Evolutionary conservation across 2,329 filamentous ascomycete species (phyloP).

Genomic region (Cordyceps tenuipes): DNA sequence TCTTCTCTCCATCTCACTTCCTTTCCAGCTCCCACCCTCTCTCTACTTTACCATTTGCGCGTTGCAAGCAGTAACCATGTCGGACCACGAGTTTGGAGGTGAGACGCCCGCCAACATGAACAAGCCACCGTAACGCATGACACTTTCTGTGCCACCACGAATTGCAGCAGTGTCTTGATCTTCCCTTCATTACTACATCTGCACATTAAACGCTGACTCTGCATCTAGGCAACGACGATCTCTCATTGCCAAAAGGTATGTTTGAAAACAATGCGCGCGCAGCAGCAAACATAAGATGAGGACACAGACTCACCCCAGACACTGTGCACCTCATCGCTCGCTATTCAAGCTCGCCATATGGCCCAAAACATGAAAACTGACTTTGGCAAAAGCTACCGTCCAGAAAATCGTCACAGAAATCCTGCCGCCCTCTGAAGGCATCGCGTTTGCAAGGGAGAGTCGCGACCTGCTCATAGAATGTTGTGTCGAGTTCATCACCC

Average conservation of each 20-base stretch:
- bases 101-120: conserved; percentile 22
- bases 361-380: conserved; percentile 19
- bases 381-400: conserved; percentile 46
- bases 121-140: not conserved
- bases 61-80: conserved; percentile 37
- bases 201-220: conserved; percentile 18
- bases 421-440: conserved; percentile 62
- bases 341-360: not conserved
- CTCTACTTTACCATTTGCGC: not conserved
- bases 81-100: conserved; percentile 59
- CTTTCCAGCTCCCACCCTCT: not conserved
- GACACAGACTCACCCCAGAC: not conserved
- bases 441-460: conserved; percentile 90
- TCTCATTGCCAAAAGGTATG: conserved; percentile 57
- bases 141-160: not conserved
- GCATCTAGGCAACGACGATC: conserved; percentile 49
- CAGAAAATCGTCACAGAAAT: conserved; percentile 91
- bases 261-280: not conserved
- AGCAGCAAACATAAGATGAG: not conserved
- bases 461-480: conserved; percentile 95
- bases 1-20: not conserved
- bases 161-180: conserved; percentile 8
- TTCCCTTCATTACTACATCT: conserved; percentile 19
- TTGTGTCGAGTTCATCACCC: conserved; percentile 97
- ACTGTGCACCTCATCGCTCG: not conserved